Evolutionary conservation across 169 alveolate species (phyloP), one percentile per base, ranked within the genome.

Genomic region (Plasmodium yoelii): DNA sequence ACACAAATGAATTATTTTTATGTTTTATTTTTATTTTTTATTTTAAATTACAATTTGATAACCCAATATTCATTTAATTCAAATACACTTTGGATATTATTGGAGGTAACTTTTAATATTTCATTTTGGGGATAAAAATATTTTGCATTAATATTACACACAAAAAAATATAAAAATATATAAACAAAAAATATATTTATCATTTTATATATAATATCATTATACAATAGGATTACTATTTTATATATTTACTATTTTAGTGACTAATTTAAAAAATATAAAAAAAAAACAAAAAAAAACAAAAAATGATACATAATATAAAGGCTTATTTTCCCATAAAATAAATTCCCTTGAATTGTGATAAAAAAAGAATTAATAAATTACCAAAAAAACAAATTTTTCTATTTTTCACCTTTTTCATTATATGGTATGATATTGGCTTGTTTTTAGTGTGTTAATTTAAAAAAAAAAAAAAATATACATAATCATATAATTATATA

Each of bases 41-140:
- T 34, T 8, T 28, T 22, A 55, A 51, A 49, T 74, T 74, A 74
- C 88, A 74, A 74, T 60, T 74, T 74, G 24, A 74, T 67, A 61
- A 74, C 67, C 73, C 88, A 74, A 34, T 74, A 61, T 13, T 44
- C 57, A 60, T 74, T 61, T 12, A 53, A 46, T 18, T 74, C 74
- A 28, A 74, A 60, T 9, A 42, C 74, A 5, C 49, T 18, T 49
- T 24, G 46, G 19, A 51, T 65, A 39, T 59, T 74, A 15, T 74
- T 65, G 5, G 88, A 46, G 59, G 60, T 73, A 18, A 74, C 53
- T 39, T 61, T 74, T 51, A 74, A 42, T 39, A 74, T 28, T 12
- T 61, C 88, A 74, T 65, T 8, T 46, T 74, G 88, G 34, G 88
- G 74, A 55, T 74, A 74, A 15, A 74, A 6, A 24, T 46, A 42